Percentiles rank a stretch among this genome's conserved stretches.
Conservation (phyloP, 2,329 filamentous ascomycete species). For the Botrytis squamosa region DNA sequence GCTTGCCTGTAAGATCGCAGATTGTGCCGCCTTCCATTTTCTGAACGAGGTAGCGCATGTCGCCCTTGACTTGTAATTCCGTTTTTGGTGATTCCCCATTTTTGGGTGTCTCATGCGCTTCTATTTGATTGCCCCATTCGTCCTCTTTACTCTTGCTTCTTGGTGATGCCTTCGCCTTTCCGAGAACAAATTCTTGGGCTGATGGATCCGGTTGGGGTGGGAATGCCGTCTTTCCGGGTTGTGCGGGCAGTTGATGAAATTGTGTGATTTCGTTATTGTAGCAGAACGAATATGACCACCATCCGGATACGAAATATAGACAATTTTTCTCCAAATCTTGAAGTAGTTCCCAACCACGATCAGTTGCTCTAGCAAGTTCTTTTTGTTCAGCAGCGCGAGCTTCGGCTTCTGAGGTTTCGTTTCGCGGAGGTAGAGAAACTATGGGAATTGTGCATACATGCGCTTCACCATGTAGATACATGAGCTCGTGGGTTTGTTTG, state of each 20-base stretch:
- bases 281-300: conserved; percentile 77
- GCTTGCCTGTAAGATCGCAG: conserved; percentile 69
- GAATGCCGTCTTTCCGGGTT: conserved; percentile 58
- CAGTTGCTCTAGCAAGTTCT: conserved; percentile 64
- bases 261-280: conserved; percentile 70
- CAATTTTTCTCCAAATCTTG: conserved; percentile 67
- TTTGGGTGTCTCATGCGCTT: conserved; percentile 31
- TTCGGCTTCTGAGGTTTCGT: conserved; percentile 50
- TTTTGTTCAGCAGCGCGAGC: conserved; percentile 60
- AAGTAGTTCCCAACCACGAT: conserved; percentile 66
- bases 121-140: conserved; percentile 38
- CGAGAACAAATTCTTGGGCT: conserved; percentile 63
- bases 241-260: conserved; percentile 66
- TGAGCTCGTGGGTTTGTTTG: conserved; percentile 52
- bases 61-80: conserved; percentile 63
- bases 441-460: conserved; percentile 67
- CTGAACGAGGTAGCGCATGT: conserved; percentile 68
- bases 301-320: conserved; percentile 69
- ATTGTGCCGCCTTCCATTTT: conserved; percentile 63
- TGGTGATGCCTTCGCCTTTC: conserved; percentile 46
- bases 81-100: conserved; percentile 37
- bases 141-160: conserved; percentile 39
- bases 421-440: conserved; percentile 47
- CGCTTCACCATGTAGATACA: conserved; percentile 56
- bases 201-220: conserved; percentile 65